Conservation (phyloP, 441 rosid genomes). For the Gossypium davidsonii region DNA sequence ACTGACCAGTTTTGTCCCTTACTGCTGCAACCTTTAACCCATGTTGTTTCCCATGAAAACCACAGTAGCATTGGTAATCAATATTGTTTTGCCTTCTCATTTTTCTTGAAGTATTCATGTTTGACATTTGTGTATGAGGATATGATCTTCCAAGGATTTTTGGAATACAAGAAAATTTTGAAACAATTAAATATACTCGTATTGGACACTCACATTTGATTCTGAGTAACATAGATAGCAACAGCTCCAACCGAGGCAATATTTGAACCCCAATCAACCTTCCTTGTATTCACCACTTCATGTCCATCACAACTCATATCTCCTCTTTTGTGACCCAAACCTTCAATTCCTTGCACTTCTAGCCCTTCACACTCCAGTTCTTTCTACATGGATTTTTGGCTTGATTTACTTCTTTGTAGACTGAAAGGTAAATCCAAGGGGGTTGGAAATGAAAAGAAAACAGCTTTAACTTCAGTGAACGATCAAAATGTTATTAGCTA, state of each 20-base stretch:
- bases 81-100: too few species aligned
- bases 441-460: too few species aligned
- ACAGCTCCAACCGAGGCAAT: not conserved
- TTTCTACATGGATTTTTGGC: not conserved
- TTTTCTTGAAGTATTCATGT: too few species aligned
- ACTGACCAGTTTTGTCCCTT: not conserved
- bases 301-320: not conserved
- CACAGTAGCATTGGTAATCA: not conserved
- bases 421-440: too few species aligned
- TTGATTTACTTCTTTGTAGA: not conserved
- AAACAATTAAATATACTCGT: too few species aligned
- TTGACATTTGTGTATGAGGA: too few species aligned
- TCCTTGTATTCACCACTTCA: not conserved
- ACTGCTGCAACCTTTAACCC: not conserved
- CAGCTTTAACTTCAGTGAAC: not conserved
- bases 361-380: not conserved
- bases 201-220: too few species aligned
- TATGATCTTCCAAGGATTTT: too few species aligned
- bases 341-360: conserved; percentile 11
- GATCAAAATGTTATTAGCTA: not conserved
- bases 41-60: not conserved
- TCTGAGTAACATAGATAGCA: too few species aligned
- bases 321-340: not conserved
- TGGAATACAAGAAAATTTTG: too few species aligned
- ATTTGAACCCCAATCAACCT: not conserved